Conservation (phyloP, 2,329 filamentous ascomycete species). For the Epichloe amarillans region DNA sequence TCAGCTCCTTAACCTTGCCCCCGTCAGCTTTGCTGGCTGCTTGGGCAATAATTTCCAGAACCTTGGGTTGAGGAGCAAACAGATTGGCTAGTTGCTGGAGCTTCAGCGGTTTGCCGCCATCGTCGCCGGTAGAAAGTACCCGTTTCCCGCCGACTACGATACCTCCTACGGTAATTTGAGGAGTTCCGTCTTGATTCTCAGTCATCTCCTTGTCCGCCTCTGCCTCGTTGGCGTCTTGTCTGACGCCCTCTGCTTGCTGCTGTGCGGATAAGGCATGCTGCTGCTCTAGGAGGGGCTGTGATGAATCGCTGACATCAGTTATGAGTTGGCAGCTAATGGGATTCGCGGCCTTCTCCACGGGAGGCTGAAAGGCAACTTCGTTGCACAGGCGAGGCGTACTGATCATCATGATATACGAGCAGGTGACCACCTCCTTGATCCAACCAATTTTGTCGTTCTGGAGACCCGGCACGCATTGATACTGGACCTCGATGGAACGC, state of each 20-base stretch:
- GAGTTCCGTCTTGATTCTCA: constrained; percentile 21
- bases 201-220: not conserved
- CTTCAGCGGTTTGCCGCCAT: constrained; percentile 34
- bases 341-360: constrained; percentile 63
- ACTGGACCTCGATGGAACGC: constrained; percentile 73
- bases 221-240: constrained; percentile 8
- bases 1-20: constrained; percentile 46
- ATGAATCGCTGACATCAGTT: constrained; percentile 34
- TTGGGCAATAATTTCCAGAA: constrained; percentile 29
- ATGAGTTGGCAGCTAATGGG: constrained; percentile 65
- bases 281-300: constrained; percentile 22
- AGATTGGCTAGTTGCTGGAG: constrained; percentile 18
- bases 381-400: constrained; percentile 80
- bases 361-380: constrained; percentile 75
- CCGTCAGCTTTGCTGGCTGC: constrained; percentile 40
- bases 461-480: constrained; percentile 63
- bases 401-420: constrained; percentile 85
- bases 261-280: constrained; percentile 17
- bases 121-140: constrained; percentile 31
- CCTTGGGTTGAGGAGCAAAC: constrained; percentile 14
- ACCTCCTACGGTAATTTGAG: constrained; percentile 34
- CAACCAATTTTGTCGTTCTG: constrained; percentile 67
- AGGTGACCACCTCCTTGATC: constrained; percentile 88
- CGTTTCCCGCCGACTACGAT: constrained; percentile 38
- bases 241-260: constrained; percentile 14